Conservation (phyloP, 768 basidiomycete species). For the Coprinopsis cinerea region DNA sequence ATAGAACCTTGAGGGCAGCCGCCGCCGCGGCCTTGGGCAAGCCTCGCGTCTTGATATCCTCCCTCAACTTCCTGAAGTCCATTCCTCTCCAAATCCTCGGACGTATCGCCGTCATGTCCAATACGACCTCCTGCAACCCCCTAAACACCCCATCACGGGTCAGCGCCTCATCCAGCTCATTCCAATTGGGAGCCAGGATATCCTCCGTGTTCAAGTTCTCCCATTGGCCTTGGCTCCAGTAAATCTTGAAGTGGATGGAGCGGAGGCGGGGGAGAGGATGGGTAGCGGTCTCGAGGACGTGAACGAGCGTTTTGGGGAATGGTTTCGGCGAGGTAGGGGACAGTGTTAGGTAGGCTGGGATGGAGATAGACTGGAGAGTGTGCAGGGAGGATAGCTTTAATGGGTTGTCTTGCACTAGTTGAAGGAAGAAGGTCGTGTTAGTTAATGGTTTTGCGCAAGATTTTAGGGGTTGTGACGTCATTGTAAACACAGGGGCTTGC, state of each 20-base stretch:
- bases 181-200: neutral
- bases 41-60: neutral
- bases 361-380: neutral
- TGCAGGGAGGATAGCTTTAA: neutral
- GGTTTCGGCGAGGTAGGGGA: neutral
- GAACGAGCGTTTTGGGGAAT: neutral
- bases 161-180: neutral
- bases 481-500: too few species aligned
- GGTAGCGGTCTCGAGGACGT: neutral
- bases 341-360: neutral
- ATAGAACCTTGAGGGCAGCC: neutral
- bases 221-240: slow-evolving; percentile 1
- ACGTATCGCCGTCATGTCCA: neutral
- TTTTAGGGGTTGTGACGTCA: too few species aligned
- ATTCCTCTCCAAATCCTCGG: neutral
- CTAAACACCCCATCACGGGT: neutral
- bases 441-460: neutral
- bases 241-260: neutral
- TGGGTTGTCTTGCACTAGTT: neutral
- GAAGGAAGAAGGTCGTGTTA: neutral
- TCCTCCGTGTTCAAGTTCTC: neutral
- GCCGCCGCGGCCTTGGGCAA: neutral
- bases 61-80: neutral
- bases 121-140: neutral
- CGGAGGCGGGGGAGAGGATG: neutral